Evolutionary conservation across 2,329 filamentous ascomycete genomes (phyloP), one percentile per base, ranked within the genome.

Genomic region (Aspergillus chevalieri): DNA sequence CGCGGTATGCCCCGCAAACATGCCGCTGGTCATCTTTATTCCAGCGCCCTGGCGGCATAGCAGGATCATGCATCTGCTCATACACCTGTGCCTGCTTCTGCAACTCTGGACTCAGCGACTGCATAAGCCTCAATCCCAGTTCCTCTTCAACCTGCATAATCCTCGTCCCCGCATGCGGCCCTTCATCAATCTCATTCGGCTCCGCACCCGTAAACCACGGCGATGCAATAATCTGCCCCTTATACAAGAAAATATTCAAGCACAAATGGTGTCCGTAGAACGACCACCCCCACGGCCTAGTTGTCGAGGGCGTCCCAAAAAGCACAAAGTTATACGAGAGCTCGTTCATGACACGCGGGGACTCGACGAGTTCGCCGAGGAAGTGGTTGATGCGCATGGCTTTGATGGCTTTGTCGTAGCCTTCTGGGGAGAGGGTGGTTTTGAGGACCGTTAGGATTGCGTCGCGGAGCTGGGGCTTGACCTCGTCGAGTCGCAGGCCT

Each of bases 201-300:
- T 92, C 87, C 0, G 87, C 87, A 48, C 87, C 87, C 0, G 85
- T 89, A 67, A 92, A 92, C 69, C 83, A 87, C 0, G 87, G 87
- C 0, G 81, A 82, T 2, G 89, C 74, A 42, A 89, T 72, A 45
- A 89, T 82, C 64, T 89, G 84, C 0, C 71, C 67, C 28, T 74
- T 74, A 60, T 83, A 79, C 48, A 90, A 75, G 62, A 90, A 86
- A 19, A 86, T 76, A 58, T 83, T 84, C 2, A 91, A 75, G 57
- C 85, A 89, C 2, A 92, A 74, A 58, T 92, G 87, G 64, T 92
- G 87, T 6, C 87, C 87, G 68, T 89, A 92, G 59, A 89, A 82
- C 0, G 81, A 80, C 67, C 81, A 87, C 0, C 86, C 86, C 86
- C 86, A 90, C 0, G 85, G 82, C 2, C 68, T 57, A 0, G 72